Conservation (phyloP, 2,329 filamentous ascomycete species). For the Fusarium napiforme region DNA sequence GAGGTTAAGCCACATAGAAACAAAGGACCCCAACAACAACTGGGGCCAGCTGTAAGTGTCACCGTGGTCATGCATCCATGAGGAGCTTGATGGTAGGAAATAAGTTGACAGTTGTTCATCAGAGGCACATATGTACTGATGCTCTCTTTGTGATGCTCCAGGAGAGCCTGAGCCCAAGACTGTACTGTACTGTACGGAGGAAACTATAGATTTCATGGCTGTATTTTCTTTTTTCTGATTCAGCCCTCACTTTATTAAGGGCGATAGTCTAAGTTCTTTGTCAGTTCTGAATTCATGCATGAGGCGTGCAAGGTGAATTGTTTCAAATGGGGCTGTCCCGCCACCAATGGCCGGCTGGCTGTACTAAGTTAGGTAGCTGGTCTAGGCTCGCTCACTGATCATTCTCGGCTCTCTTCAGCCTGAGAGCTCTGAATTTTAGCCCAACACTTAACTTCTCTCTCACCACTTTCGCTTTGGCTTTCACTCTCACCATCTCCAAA, state of each 20-base stretch:
- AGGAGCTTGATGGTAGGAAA: slow-evolving; percentile 24
- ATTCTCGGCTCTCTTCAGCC: slow-evolving; percentile 35
- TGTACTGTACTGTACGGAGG: not conserved
- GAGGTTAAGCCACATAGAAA: slow-evolving; percentile 20
- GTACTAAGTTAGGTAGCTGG: not conserved
- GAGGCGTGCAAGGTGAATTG: slow-evolving; percentile 24
- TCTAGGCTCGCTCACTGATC: slow-evolving; percentile 25
- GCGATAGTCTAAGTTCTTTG: not conserved
- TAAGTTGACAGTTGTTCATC: not conserved
- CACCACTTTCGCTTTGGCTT: slow-evolving; percentile 18
- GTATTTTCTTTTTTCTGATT: not conserved
- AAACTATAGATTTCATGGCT: not conserved
- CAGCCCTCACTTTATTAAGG: not conserved
- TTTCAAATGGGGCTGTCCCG: slow-evolving; percentile 26
- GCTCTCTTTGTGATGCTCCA: not conserved
- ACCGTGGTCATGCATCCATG: slow-evolving; percentile 18
- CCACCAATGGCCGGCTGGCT: slow-evolving; percentile 13
- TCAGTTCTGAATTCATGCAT: slow-evolving; percentile 4
- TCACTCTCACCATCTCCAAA: slow-evolving; percentile 1
- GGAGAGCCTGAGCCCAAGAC: not conserved
- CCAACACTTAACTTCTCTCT: slow-evolving; percentile 33
- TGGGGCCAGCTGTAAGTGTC: slow-evolving; percentile 18
- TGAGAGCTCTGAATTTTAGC: slow-evolving; percentile 41
- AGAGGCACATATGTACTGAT: not conserved
- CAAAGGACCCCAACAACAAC: slow-evolving; percentile 16